These are phyloP conservation scores for Solanum sejunctum DNA, from an alignment of 257 asterid species.

Conservation along the genomic window DNA sequence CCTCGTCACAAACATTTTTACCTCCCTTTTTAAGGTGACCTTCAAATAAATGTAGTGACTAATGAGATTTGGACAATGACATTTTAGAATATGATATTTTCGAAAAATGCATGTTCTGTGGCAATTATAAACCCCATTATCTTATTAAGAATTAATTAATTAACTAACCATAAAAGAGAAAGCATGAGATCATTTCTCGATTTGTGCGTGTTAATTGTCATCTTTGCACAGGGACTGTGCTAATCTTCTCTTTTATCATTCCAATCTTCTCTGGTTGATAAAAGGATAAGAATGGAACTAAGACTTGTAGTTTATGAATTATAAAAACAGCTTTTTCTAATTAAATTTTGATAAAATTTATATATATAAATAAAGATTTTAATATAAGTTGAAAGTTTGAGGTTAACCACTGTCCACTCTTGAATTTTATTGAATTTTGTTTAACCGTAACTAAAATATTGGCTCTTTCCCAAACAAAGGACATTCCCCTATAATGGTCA, in stretches of 20 bases:
- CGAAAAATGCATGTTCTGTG: neutral
- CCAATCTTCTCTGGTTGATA: too few relatives aligned
- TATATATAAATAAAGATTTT: neutral
- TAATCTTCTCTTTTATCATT: too few relatives aligned
- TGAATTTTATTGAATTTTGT: neutral
- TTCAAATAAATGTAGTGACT: neutral
- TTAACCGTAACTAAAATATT: neutral
- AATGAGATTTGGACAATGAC: neutral
- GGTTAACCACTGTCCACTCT: too few relatives aligned
- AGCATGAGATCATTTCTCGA: too few relatives aligned
- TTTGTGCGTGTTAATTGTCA: too few relatives aligned
- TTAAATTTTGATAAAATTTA: fast-evolving
- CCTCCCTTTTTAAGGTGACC: neutral
- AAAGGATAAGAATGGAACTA: too few relatives aligned
- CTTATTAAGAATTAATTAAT: neutral
- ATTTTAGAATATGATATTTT: neutral
- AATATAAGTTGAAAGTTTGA: too few relatives aligned
- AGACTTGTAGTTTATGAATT: neutral
- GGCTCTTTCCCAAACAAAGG: neutral
- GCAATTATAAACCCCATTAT: neutral
- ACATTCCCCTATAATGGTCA: neutral
- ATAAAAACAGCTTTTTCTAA: fast-evolving
- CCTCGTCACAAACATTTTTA: neutral
- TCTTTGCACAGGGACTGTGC: too few relatives aligned
- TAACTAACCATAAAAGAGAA: neutral